A percentile compares a stretch with the other conserved stretches of the same genome.
Evolutionary conservation across 805 yeast species (phyloP).

Genomic region (Candida jianshihensis): DNA sequence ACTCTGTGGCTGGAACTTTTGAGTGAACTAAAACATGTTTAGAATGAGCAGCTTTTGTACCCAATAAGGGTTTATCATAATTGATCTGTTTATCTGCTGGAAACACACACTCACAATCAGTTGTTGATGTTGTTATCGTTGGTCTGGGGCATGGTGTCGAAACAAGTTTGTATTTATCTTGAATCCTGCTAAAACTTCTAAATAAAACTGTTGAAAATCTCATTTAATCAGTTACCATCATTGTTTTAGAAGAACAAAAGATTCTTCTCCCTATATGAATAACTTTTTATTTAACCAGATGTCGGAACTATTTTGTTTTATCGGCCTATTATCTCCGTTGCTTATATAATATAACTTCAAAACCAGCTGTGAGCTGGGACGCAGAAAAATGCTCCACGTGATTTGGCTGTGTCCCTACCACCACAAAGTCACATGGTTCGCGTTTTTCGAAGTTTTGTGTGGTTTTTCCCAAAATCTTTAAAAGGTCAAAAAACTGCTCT

Average conservation of each 20-base stretch:
- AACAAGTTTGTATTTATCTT: slow-evolving; percentile 13
- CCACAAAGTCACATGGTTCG: neutral
- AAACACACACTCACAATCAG: slow-evolving; percentile 41
- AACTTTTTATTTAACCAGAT: no score
- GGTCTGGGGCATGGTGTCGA: slow-evolving; percentile 14
- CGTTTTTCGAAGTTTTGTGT: neutral
- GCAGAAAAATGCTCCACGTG: no score
- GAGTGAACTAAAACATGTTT: slow-evolving; percentile 51
- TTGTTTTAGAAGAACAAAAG: neutral
- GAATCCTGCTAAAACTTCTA: slow-evolving; percentile 4
- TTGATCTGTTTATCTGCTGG: slow-evolving; percentile 40
- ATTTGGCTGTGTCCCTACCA: neutral
- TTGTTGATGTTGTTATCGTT: slow-evolving; percentile 17
- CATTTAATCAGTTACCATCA: slow-evolving; percentile 4
- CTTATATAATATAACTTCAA: no score
- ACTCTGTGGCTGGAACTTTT: slow-evolving; percentile 29
- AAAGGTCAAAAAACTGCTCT: slow-evolving; percentile 4
- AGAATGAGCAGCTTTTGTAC: slow-evolving; percentile 45
- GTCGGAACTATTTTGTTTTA: no score
- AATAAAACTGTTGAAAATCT: slow-evolving; percentile 4
- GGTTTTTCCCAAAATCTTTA: neutral
- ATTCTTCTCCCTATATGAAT: neutral
- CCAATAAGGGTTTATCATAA: slow-evolving; percentile 30
- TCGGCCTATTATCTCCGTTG: no score
- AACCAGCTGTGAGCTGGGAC: no score